Conservation (phyloP, 495 filamentous ascomycete species). For the Tuber aestivum region DNA sequence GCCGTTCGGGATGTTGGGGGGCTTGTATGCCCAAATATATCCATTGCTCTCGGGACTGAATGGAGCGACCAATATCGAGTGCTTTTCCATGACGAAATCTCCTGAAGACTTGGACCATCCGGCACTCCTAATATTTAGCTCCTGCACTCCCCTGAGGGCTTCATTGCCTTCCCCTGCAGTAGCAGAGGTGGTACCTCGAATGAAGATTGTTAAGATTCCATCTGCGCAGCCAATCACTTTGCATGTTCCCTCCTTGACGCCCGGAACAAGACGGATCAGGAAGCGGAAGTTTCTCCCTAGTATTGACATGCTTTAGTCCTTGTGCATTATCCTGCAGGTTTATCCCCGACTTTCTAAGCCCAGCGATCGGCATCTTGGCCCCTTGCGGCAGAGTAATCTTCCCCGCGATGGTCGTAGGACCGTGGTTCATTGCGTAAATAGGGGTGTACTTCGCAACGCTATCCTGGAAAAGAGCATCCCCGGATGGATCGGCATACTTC, state of each 20-base stretch:
- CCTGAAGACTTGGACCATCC: constrained; percentile 50
- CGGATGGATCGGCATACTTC: constrained; percentile 47
- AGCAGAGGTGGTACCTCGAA: constrained; percentile 47
- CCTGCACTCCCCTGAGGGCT: constrained; percentile 46
- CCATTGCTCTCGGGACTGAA: constrained; percentile 50
- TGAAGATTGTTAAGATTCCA: constrained; percentile 53
- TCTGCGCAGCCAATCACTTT: constrained; percentile 55
- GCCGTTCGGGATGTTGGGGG: constrained; percentile 52
- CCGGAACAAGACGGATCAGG: constrained; percentile 49
- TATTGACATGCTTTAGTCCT: constrained; percentile 53
- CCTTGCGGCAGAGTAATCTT: constrained; percentile 48
- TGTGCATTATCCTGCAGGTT: constrained; percentile 56
- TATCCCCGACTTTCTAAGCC: constrained; percentile 50
- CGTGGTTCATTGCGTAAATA: constrained; percentile 49
- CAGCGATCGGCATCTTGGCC: constrained; percentile 49
- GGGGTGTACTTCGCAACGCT: constrained; percentile 53
- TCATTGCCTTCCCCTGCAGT: constrained; percentile 43
- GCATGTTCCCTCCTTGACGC: constrained; percentile 51
- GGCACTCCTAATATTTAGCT: constrained; percentile 52
- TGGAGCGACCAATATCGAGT: no score
- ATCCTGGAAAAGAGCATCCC: constrained; percentile 55
- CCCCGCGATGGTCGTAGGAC: constrained; percentile 47
- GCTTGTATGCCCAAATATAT: constrained; percentile 57
- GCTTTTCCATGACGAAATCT: constrained; percentile 51
- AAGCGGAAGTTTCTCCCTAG: constrained; percentile 51